Percentiles rank a stretch among this genome's conserved stretches.
phyloP scores from a whole-genome alignment of 176 grass and related monocot genomes.

The Urochloa ruziziensis region DNA sequence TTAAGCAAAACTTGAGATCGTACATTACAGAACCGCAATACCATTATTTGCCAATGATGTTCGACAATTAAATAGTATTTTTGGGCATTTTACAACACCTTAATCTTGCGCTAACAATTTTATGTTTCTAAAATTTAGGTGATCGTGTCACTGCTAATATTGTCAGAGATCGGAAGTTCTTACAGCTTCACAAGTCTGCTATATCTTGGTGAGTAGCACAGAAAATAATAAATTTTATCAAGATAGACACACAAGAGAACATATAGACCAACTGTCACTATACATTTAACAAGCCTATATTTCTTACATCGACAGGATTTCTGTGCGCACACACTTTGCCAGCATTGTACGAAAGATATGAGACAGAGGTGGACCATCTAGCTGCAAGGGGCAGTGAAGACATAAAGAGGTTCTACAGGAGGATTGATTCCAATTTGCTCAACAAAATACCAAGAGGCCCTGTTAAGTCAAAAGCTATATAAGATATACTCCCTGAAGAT shows the following conservation, averaged over 20 bases:
- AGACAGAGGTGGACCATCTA: slow-evolving; percentile 72
- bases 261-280: background rate
- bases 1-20: background rate
- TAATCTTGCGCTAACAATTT: slow-evolving; percentile 20
- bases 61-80: background rate
- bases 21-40: background rate
- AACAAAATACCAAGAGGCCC: slow-evolving; percentile 89
- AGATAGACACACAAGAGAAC: background rate
- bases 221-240: background rate
- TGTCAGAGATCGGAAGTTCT: slow-evolving; percentile 67
- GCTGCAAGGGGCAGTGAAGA: slow-evolving; percentile 53
- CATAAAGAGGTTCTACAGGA: slow-evolving; percentile 71
- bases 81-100: background rate
- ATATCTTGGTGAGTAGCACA: slow-evolving; percentile 69
- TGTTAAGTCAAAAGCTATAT: slow-evolving; percentile 50
- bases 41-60: slow-evolving; percentile 14
- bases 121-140: slow-evolving; percentile 38
- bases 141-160: slow-evolving; percentile 57
- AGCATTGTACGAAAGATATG: slow-evolving; percentile 66
- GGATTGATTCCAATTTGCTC: slow-evolving; percentile 67
- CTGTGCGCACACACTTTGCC: slow-evolving; percentile 61
- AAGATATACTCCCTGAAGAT: background rate
- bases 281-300: background rate
- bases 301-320: slow-evolving; percentile 54
- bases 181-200: slow-evolving; percentile 73